phyloP scores from a whole-genome alignment of 2,329 filamentous ascomycete species.

The Diaporthe sp. region DNA sequence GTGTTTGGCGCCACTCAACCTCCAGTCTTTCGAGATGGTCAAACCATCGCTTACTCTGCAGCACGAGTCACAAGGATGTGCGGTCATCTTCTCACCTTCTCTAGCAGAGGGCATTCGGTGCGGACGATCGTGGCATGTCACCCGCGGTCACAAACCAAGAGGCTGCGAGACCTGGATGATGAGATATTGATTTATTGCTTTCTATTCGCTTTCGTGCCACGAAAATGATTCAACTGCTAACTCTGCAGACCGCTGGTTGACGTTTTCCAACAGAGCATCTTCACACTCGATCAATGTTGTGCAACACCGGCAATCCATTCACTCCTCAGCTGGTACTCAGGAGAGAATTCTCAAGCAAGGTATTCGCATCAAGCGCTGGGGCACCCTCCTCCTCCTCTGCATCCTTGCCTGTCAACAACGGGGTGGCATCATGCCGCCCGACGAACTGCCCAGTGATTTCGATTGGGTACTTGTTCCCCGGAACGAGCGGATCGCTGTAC shows the following conservation, averaged over 20 bases:
- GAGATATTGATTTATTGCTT: background rate
- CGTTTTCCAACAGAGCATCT: background rate
- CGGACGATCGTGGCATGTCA: background rate
- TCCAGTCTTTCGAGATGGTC: background rate
- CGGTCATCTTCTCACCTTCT: background rate
- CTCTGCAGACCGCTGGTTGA: background rate
- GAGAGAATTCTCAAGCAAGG: background rate
- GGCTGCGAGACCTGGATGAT: background rate
- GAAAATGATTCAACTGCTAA: background rate
- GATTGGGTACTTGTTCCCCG: background rate
- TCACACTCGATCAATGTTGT: background rate
- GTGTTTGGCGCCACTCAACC: background rate
- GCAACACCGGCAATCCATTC: background rate
- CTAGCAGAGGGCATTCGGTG: background rate
- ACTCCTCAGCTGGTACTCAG: background rate
- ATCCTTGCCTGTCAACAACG: background rate
- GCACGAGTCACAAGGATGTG: background rate
- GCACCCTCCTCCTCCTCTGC: background rate
- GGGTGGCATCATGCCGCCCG: background rate
- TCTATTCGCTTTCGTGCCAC: background rate
- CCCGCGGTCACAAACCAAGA: background rate
- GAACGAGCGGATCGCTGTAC: conserved; percentile 7
- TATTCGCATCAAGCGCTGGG: background rate
- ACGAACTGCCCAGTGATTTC: background rate
- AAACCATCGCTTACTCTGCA: background rate